Evolutionary conservation across 495 filamentous ascomycete species (phyloP).

Genomic region (Haplographium delicatum): DNA sequence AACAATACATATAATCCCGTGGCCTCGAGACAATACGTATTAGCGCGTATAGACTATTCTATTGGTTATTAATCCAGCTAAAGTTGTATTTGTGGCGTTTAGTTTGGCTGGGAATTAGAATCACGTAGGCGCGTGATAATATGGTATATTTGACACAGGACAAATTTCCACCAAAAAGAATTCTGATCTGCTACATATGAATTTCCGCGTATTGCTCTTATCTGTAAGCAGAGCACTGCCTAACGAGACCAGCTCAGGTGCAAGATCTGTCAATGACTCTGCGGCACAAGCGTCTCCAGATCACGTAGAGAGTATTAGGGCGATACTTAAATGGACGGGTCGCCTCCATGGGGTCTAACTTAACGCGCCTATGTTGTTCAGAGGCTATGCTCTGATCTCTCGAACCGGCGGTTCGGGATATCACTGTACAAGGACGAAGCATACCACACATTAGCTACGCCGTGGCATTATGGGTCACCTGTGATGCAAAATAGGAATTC

Average conservation of each 20-base stretch:
- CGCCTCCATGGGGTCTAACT: slow-evolving; percentile 10
- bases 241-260: background rate
- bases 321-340: slow-evolving; percentile 14
- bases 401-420: background rate
- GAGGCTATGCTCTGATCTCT: background rate
- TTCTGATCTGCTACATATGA: slow-evolving; percentile 1
- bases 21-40: too few species aligned
- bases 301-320: too few species aligned
- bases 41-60: too few species aligned
- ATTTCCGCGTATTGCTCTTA: background rate
- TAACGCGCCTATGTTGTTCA: slow-evolving; percentile 6
- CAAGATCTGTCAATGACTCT: background rate
- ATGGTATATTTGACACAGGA: background rate
- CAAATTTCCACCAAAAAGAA: background rate
- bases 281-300: background rate
- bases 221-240: background rate
- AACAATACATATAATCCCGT: too few species aligned
- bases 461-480: background rate
- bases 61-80: too few species aligned
- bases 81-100: too few species aligned
- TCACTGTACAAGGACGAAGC: background rate
- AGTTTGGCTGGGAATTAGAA: background rate
- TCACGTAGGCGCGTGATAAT: background rate
- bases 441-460: background rate
- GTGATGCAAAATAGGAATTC: background rate